A percentile compares a stretch with the other conserved stretches of the same genome.
Conservation (phyloP, 495 filamentous ascomycete species). For the Pseudomonodictys pantanalensis region DNA sequence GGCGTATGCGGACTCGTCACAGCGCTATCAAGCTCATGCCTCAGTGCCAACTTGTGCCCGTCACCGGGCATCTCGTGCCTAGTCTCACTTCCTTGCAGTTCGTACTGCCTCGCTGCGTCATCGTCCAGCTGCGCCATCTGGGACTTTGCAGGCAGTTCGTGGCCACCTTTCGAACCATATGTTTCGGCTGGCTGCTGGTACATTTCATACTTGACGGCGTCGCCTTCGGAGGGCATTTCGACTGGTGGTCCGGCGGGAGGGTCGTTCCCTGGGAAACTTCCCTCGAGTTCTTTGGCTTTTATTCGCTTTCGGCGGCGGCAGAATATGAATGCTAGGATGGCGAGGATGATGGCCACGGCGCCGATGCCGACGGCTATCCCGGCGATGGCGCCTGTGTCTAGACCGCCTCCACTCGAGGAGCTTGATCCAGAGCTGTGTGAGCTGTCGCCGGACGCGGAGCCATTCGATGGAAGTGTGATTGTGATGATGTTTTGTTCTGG, state of each 20-base stretch:
- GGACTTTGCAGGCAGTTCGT: not conserved
- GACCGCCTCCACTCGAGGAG: not conserved
- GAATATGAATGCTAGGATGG: not conserved
- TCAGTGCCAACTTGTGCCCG: not conserved
- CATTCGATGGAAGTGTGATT: not conserved
- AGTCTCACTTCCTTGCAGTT: not conserved
- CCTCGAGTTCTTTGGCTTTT: not conserved
- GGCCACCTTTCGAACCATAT: not conserved
- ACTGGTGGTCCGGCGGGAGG: not conserved
- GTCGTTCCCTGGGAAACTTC: no score
- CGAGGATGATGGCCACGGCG: not conserved
- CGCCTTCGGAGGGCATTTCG: not conserved
- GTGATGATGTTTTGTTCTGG: conserved; percentile 1
- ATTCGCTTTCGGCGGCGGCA: not conserved
- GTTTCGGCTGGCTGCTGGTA: not conserved
- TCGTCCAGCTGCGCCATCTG: not conserved
- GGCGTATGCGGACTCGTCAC: no score
- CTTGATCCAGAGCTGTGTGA: not conserved
- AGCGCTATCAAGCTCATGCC: not conserved
- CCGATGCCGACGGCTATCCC: not conserved
- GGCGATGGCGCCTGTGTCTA: not conserved
- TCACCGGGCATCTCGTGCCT: not conserved
- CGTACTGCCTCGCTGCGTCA: not conserved
- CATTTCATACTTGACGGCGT: not conserved
- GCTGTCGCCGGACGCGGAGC: not conserved